These are phyloP conservation scores for Sistotremastrum suecicum DNA, from an alignment of 768 basidiomycete genomes.

Conservation along the genomic window DNA sequence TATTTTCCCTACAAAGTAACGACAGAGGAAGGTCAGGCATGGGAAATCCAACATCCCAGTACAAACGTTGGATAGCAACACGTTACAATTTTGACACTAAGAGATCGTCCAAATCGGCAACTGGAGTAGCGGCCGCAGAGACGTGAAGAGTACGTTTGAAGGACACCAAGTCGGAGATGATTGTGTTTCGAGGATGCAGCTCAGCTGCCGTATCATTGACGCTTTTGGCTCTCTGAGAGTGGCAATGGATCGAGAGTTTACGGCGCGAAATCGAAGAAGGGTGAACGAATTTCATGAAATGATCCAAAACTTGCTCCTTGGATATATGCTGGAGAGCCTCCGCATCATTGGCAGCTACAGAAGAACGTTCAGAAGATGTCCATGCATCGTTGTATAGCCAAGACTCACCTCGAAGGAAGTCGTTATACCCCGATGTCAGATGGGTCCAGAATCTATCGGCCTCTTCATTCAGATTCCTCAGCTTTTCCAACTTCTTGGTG, in stretches of 20 bases:
- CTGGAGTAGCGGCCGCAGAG: no score
- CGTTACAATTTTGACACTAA: no score
- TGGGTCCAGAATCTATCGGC: conserved; percentile 49
- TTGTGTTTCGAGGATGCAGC: no score
- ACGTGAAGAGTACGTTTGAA: no score
- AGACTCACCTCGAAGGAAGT: conserved; percentile 71
- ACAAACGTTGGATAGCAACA: no score
- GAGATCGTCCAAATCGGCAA: no score
- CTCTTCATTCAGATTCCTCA: conserved; percentile 85
- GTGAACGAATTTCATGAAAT: conserved; percentile 61
- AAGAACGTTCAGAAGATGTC: neutral
- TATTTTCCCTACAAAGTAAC: no score
- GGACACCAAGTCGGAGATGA: no score
- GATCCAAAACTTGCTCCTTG: conserved; percentile 56
- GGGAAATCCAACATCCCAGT: no score
- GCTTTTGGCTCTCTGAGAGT: conserved; percentile 33
- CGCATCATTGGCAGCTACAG: conserved; percentile 60
- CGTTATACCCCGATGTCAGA: conserved; percentile 67
- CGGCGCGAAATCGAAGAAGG: conserved; percentile 53
- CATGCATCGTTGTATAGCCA: neutral
- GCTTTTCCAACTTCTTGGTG: conserved; percentile 69
- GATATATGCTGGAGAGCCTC: conserved; percentile 45
- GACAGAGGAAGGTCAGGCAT: no score
- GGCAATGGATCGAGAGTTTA: conserved; percentile 76
- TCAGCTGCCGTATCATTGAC: no score